Evolutionary conservation across 306 rosid genomes (phyloP).

Genomic region (Trifolium dubium): DNA sequence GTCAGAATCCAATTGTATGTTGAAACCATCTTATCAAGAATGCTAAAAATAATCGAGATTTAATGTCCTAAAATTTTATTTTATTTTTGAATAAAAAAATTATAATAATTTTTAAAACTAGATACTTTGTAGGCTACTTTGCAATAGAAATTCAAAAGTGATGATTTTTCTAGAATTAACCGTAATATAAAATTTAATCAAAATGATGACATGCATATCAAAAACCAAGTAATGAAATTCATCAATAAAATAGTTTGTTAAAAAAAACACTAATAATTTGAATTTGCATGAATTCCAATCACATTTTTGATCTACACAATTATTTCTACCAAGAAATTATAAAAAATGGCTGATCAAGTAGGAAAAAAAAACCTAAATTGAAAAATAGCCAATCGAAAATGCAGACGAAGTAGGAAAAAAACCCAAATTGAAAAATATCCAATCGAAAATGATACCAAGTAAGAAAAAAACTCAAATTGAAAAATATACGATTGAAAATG

Average conservation of each 20-base stretch:
- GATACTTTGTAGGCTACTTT: constrained; percentile 31
- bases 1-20: background rate
- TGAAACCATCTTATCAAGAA: constrained; percentile 24
- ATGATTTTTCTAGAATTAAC: constrained; percentile 7
- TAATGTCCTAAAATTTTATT: background rate
- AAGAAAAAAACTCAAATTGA: no score
- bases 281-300: constrained; percentile 24
- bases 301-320: background rate
- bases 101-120: constrained; percentile 17
- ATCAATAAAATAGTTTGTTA: background rate
- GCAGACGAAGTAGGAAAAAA: no score
- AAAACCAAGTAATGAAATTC: constrained; percentile 29
- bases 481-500: no score
- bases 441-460: no score
- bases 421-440: no score
- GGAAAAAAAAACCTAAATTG: no score
- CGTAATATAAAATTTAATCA: constrained; percentile 37
- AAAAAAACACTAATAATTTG: constrained; percentile 24
- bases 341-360: background rate
- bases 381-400: no score
- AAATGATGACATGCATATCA: constrained; percentile 43
- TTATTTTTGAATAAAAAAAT: no score
- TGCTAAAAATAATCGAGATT: constrained; percentile 15
- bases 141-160: background rate
- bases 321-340: constrained; percentile 11